These are phyloP conservation scores for Cyamopsis tetragonoloba DNA, from an alignment of 306 rosid species.

Conservation along the genomic window DNA sequence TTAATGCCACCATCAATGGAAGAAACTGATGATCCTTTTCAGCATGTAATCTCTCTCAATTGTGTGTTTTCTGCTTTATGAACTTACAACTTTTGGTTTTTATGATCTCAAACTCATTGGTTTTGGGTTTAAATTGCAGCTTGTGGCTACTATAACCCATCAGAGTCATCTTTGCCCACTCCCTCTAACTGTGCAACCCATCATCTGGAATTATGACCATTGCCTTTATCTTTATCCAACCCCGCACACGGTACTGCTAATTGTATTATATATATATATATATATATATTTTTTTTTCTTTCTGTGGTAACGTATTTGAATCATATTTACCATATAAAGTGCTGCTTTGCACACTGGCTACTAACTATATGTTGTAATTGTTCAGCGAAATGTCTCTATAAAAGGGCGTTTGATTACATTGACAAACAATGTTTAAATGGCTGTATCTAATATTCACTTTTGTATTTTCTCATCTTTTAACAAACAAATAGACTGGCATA, in stretches of 20 bases:
- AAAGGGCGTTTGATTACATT: not conserved
- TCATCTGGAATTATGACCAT: slow-evolving; percentile 91
- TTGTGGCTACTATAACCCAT: slow-evolving; percentile 92
- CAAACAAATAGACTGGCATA: not conserved
- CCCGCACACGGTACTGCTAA: slow-evolving; percentile 75
- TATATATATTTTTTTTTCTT: not conserved
- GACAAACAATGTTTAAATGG: not conserved
- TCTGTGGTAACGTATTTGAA: not conserved
- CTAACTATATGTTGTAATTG: not conserved
- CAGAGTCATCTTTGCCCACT: slow-evolving; percentile 98
- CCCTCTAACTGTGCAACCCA: slow-evolving; percentile 72
- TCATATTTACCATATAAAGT: not conserved
- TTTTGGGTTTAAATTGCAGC: slow-evolving; percentile 54
- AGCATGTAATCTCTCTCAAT: slow-evolving; percentile 55
- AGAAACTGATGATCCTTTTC: slow-evolving; percentile 83
- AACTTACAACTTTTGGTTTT: not conserved
- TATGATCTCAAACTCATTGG: slow-evolving; percentile 12
- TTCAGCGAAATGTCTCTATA: not conserved
- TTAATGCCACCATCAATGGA: slow-evolving; percentile 76
- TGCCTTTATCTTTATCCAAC: slow-evolving; percentile 85
- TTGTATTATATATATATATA: no score
- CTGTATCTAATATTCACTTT: not conserved
- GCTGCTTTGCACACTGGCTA: not conserved
- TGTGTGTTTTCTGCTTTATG: slow-evolving; percentile 17
- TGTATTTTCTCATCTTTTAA: not conserved